phyloP scores from a whole-genome alignment of 306 rosid species.

The Aeschynomene evenia region DNA sequence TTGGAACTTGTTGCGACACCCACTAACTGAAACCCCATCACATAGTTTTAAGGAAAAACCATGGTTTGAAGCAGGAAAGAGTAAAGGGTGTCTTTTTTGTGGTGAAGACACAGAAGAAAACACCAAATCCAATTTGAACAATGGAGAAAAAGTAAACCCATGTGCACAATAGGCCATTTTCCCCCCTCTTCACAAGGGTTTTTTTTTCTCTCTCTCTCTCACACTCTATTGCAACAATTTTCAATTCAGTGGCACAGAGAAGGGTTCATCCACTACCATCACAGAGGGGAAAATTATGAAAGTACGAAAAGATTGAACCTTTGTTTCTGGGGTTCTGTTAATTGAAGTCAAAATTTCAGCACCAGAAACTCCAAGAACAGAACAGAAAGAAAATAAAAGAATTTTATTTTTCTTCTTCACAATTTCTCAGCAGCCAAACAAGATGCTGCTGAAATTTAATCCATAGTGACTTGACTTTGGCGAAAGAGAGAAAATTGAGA shows the following conservation, averaged over 20 bases:
- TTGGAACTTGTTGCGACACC: slow-evolving; percentile 21
- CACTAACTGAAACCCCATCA: slow-evolving; percentile 36
- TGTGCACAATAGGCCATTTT: slow-evolving; percentile 59
- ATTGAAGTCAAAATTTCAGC: slow-evolving; percentile 23
- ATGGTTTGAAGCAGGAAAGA: slow-evolving; percentile 22
- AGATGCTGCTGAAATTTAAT: slow-evolving; percentile 11
- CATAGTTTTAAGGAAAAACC: slow-evolving; percentile 32
- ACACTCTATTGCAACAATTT: neutral
- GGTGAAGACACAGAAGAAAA: slow-evolving; percentile 43
- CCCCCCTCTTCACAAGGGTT: neutral
- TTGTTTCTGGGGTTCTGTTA: slow-evolving; percentile 18
- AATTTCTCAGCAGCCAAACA: slow-evolving; percentile 41
- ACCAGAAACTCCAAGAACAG: neutral
- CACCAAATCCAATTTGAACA: slow-evolving; percentile 40
- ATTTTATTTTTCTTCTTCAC: neutral
- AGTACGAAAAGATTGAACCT: slow-evolving; percentile 30
- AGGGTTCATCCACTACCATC: slow-evolving; percentile 5
- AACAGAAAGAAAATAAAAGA: neutral
- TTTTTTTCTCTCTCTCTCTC: slow-evolving; percentile 9
- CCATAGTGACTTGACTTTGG: slow-evolving; percentile 15
- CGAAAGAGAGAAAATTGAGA: neutral
- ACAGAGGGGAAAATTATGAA: slow-evolving; percentile 6
- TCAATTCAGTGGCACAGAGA: slow-evolving; percentile 31
- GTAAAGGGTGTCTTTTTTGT: slow-evolving; percentile 33
- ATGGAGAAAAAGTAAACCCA: slow-evolving; percentile 48